Evolutionary conservation across 1,139 yeast genomes (phyloP).

Genomic region (Suhomyces maxii): DNA sequence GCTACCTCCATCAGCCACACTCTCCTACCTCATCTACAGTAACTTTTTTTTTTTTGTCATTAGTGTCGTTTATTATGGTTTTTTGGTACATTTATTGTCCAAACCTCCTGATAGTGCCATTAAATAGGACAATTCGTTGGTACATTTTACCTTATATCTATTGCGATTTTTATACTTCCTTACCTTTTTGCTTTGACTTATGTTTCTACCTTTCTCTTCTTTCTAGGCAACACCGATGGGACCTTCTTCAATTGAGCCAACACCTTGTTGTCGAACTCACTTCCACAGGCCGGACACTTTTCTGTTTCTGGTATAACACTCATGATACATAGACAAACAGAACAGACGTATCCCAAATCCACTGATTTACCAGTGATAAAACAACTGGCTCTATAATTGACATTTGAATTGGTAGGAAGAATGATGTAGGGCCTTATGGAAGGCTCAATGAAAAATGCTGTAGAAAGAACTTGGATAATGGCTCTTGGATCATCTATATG

Average conservation of each 20-base stretch:
- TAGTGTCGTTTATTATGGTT: too few relatives aligned
- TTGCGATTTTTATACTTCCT: too few relatives aligned
- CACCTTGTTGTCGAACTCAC: slow-evolving; percentile 53
- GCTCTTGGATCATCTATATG: slow-evolving; percentile 76
- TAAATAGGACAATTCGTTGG: too few relatives aligned
- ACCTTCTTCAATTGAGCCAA: slow-evolving; percentile 43
- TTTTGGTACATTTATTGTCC: too few relatives aligned
- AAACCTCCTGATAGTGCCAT: too few relatives aligned
- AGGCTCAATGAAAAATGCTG: slow-evolving; percentile 83
- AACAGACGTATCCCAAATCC: slow-evolving; percentile 92
- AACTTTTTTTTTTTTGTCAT: too few relatives aligned
- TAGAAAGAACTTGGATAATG: slow-evolving; percentile 60
- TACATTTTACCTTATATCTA: too few relatives aligned
- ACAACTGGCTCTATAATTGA: slow-evolving; percentile 94
- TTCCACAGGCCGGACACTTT: slow-evolving; percentile 57
- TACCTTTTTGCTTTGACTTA: not conserved
- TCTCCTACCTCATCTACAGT: too few relatives aligned
- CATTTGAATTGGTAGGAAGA: slow-evolving; percentile 81
- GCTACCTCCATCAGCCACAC: too few relatives aligned
- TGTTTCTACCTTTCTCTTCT: slow-evolving; percentile 31
- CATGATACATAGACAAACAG: slow-evolving; percentile 84
- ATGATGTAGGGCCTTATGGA: slow-evolving; percentile 70
- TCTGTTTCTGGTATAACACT: slow-evolving; percentile 61
- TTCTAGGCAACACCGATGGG: slow-evolving; percentile 51
- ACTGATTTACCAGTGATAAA: slow-evolving; percentile 85